Conservation (phyloP, 805 yeast genomes). For the Wickerhamiella parazyma region DNA sequence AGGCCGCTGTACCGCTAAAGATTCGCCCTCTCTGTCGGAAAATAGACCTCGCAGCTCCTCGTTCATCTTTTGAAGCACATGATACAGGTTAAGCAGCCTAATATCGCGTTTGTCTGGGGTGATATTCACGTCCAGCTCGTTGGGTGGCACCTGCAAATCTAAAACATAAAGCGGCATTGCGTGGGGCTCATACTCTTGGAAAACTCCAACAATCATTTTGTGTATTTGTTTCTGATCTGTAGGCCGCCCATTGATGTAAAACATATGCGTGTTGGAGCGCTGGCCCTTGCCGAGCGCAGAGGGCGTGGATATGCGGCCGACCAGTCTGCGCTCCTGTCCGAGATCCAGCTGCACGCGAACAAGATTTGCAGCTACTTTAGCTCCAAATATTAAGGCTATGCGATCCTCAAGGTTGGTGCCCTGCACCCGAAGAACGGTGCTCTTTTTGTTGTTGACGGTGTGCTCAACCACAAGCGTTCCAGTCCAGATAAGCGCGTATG, state of each 20-base stretch:
- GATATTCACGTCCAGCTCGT: conserved; percentile 58
- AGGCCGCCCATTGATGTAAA: conserved; percentile 69
- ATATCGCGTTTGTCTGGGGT: conserved; percentile 82
- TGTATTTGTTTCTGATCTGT: conserved; percentile 40
- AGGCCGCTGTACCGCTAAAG: background rate
- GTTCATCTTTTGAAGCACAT: conserved; percentile 39
- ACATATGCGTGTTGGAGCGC: conserved; percentile 58
- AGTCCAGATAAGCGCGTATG: conserved; percentile 49
- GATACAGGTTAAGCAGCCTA: conserved; percentile 49
- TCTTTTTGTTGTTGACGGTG: conserved; percentile 20
- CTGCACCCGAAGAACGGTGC: conserved; percentile 28
- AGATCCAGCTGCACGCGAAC: conserved; percentile 31
- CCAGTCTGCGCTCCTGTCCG: background rate
- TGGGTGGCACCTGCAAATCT: conserved; percentile 40
- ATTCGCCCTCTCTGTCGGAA: conserved; percentile 10
- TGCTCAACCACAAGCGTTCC: conserved; percentile 52
- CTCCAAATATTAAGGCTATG: conserved; percentile 57
- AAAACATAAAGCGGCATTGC: conserved; percentile 63
- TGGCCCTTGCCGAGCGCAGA: conserved; percentile 65
- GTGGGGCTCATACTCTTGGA: conserved; percentile 52
- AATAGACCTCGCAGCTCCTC: background rate
- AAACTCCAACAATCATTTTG: conserved; percentile 58
- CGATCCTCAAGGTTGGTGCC: conserved; percentile 37
- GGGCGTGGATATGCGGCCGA: conserved; percentile 60
- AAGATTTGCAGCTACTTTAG: conserved; percentile 47